Percentiles rank a stretch among this genome's conserved stretches.
Conservation (phyloP, 805 yeast species). For the Yamadazyma takamatsuzukensis region DNA sequence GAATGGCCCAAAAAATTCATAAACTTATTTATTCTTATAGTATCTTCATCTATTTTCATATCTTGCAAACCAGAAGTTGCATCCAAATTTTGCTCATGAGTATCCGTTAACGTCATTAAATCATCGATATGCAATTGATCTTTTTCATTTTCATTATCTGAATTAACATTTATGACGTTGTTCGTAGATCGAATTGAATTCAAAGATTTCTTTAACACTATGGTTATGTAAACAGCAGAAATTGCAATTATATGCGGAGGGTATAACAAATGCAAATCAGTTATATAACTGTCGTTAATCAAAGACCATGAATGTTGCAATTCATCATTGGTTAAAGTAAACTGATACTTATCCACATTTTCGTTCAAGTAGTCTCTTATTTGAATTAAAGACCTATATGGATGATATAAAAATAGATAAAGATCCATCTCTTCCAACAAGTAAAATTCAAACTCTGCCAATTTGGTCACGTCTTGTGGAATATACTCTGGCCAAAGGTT, state of each 20-base stretch:
- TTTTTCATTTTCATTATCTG: neutral
- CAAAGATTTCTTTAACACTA: conserved; percentile 49
- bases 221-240: conserved; percentile 75
- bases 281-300: conserved; percentile 83
- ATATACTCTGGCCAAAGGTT: conserved; percentile 93
- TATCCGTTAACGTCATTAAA: conserved; percentile 22
- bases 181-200: conserved; percentile 14
- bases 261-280: conserved; percentile 75
- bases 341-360: conserved; percentile 23
- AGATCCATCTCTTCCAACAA: conserved; percentile 82
- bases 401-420: conserved; percentile 70
- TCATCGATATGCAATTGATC: conserved; percentile 34
- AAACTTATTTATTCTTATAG: conserved; percentile 50
- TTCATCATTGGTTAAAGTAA: conserved; percentile 55
- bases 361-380: conserved; percentile 42
- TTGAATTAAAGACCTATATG: conserved; percentile 60
- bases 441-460: conserved; percentile 95
- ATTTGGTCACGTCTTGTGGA: conserved; percentile 83
- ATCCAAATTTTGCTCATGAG: conserved; percentile 1
- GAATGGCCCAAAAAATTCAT: conserved; percentile 69
- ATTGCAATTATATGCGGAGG: conserved; percentile 90
- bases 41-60: conserved; percentile 31
- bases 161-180: conserved; percentile 7
- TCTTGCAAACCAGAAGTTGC: conserved; percentile 18
- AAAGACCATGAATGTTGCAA: conserved; percentile 85